Evolutionary conservation across 352 stramenopile genomes (phyloP), one percentile per base, ranked within the genome.

Genomic region (Pilasporangium apinafurcum): DNA sequence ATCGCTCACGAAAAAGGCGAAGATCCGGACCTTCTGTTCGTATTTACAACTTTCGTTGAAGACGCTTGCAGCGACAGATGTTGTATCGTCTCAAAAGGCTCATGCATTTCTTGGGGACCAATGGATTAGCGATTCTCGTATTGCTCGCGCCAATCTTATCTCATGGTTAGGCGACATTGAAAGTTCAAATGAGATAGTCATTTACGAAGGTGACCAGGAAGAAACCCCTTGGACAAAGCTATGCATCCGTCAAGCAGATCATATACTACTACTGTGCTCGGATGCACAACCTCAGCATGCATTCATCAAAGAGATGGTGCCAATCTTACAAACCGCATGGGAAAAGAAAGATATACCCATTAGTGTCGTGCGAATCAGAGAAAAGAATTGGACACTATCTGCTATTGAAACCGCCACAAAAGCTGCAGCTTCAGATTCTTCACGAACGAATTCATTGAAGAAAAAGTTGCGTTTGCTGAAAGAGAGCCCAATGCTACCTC

Each of bases 91-190:
- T 7, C 51, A 70, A 22, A 86, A 83, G 52, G 82, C 82, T 0
- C 66, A 63, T 24, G 56, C 63, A 10, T 65, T 83, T 18, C 52
- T 92, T 6, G 77, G 79, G 0, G 61, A 71, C 2, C 68, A 91
- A 21, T 94, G 79, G 72, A 79, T 75, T 16, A 78, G 56, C 17
- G 76, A 82, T 27, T 86, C 79, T 6, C 69, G 76, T 13, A 61
- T 93, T 2, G 53, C 71, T 3, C 54, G 70, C 13, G 74, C 72
- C 6, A 92, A 90, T 32, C 52, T 92, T 12, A 84, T 62, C 25
- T 63, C 79, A 3, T 94, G 80, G 79, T 74, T 94, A 28, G 78
- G 80, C 5, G 83, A 94, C 7, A 65, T 94, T 8, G 83, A 94
- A 37, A 82, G 73, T 29, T 68, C 72, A 0, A 74, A 81, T 26